Evolutionary conservation across 2,329 filamentous ascomycete species (phyloP).

Genomic region (Fusarium nanum): DNA sequence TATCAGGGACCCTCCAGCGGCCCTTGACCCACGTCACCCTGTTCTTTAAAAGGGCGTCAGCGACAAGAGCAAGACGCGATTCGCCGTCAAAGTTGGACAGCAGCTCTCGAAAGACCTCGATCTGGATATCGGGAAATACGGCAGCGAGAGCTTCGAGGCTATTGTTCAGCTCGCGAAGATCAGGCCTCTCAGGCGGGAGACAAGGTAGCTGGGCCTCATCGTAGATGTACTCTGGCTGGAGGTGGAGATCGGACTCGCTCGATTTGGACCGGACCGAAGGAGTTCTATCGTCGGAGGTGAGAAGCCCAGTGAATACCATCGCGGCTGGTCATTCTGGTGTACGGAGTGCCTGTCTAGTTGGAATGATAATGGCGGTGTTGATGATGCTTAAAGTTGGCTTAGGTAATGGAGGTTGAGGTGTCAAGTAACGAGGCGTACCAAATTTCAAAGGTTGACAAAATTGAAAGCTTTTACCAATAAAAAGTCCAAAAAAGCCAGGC

Average conservation of each 20-base stretch:
- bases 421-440: constrained; percentile 20
- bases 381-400: constrained; percentile 25
- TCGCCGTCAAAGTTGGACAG: constrained; percentile 79
- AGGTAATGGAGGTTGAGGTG: constrained; percentile 29
- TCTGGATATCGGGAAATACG: constrained; percentile 83
- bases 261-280: constrained; percentile 50
- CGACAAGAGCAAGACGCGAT: constrained; percentile 80
- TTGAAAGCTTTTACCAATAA: not conserved
- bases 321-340: constrained; percentile 53
- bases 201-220: constrained; percentile 66
- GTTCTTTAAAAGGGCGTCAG: constrained; percentile 80
- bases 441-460: not conserved
- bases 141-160: constrained; percentile 75
- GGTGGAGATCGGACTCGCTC: constrained; percentile 46
- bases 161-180: constrained; percentile 76
- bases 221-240: constrained; percentile 61
- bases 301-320: constrained; percentile 64
- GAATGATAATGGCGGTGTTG: constrained; percentile 18
- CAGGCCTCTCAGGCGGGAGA: constrained; percentile 63
- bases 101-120: constrained; percentile 87
- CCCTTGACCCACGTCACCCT: constrained; percentile 77
- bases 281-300: constrained; percentile 56
- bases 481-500: not conserved
- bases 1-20: constrained; percentile 65
- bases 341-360: constrained; percentile 7